These are phyloP conservation scores for Kodamaea ohmeri DNA, from an alignment of 1,139 yeast species.

Conservation along the genomic window DNA sequence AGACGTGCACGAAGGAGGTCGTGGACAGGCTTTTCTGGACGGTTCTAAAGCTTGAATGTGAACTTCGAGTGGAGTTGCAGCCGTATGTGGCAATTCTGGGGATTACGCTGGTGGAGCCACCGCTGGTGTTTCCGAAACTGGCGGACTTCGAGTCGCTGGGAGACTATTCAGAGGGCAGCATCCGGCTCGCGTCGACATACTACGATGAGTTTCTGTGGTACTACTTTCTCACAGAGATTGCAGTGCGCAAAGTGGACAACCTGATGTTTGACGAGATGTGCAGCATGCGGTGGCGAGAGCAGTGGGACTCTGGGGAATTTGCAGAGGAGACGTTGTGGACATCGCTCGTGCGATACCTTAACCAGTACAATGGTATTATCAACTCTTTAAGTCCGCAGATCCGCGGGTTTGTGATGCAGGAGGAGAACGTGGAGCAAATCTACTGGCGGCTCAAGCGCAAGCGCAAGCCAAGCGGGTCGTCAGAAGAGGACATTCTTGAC, in stretches of 20 bases:
- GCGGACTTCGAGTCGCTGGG: slow-evolving; percentile 29
- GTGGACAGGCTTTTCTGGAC: slow-evolving; percentile 47
- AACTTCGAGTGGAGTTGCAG: slow-evolving; percentile 42
- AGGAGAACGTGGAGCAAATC: slow-evolving; percentile 34
- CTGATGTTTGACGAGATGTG: slow-evolving; percentile 38
- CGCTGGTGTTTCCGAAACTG: slow-evolving; percentile 40
- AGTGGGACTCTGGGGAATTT: slow-evolving; percentile 33
- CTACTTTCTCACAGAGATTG: slow-evolving; percentile 48
- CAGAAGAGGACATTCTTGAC: slow-evolving; percentile 24
- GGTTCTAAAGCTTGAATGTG: slow-evolving; percentile 47
- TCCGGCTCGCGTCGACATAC: slow-evolving; percentile 29
- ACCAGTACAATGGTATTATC: slow-evolving; percentile 42
- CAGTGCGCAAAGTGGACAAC: slow-evolving; percentile 47
- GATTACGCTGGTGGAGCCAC: slow-evolving; percentile 40
- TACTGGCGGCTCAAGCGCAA: slow-evolving; percentile 29
- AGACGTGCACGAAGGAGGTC: slow-evolving; percentile 18
- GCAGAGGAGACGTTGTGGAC: slow-evolving; percentile 27
- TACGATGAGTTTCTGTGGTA: slow-evolving; percentile 47
- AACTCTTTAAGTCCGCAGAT: slow-evolving; percentile 37
- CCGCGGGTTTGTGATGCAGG: slow-evolving; percentile 34
- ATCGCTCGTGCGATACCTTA: slow-evolving; percentile 33
- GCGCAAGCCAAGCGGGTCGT: slow-evolving; percentile 14
- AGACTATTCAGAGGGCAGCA: slow-evolving; percentile 22
- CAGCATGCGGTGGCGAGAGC: slow-evolving; percentile 9
- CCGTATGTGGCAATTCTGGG: slow-evolving; percentile 45